These are phyloP conservation scores for Heimioporus sp. DNA, from an alignment of 768 basidiomycete species.

Conservation along the genomic window DNA sequence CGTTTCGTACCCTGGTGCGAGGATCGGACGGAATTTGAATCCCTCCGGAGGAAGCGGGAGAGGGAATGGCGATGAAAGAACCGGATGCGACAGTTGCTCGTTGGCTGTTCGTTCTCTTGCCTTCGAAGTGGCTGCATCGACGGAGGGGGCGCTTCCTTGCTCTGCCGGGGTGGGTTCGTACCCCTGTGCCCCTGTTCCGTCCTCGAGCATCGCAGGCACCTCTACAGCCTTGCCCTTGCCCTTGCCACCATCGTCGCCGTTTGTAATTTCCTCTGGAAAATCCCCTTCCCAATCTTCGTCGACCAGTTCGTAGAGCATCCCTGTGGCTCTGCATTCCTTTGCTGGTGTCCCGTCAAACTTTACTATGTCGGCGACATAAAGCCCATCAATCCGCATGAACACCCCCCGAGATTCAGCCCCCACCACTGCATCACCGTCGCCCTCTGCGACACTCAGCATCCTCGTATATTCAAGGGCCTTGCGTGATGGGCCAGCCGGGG, in stretches of 20 bases:
- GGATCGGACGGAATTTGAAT: conserved; percentile 67
- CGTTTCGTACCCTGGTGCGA: conserved; percentile 58
- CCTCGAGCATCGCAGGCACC: conserved; percentile 3
- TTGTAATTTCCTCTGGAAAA: conserved; percentile 26
- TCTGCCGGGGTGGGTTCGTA: conserved; percentile 1
- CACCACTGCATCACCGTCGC: conserved; percentile 9
- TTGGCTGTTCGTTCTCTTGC: conserved; percentile 20
- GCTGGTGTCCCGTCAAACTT: conserved; percentile 39
- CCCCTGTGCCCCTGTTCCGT: conserved; percentile 6
- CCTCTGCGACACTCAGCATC: conserved; percentile 5
- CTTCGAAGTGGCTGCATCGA: conserved; percentile 9
- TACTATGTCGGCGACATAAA: conserved; percentile 60
- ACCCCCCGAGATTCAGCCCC: conserved; percentile 48
- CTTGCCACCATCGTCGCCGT: conserved; percentile 14
- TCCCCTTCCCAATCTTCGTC: conserved; percentile 63
- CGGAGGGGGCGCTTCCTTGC: conserved; percentile 17
- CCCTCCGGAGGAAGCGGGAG: conserved; percentile 67
- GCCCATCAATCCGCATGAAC: conserved; percentile 67
- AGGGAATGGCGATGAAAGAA: conserved; percentile 32
- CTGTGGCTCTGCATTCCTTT: conserved; percentile 65
- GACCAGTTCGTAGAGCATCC: conserved; percentile 75
- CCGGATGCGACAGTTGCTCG: conserved; percentile 37
- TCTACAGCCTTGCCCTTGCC: conserved; percentile 34
- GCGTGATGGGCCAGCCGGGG: conserved; percentile 57
- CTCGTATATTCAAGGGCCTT: conserved; percentile 29